Conservation (phyloP, 805 yeast species). For the Candida parachauliodes region DNA sequence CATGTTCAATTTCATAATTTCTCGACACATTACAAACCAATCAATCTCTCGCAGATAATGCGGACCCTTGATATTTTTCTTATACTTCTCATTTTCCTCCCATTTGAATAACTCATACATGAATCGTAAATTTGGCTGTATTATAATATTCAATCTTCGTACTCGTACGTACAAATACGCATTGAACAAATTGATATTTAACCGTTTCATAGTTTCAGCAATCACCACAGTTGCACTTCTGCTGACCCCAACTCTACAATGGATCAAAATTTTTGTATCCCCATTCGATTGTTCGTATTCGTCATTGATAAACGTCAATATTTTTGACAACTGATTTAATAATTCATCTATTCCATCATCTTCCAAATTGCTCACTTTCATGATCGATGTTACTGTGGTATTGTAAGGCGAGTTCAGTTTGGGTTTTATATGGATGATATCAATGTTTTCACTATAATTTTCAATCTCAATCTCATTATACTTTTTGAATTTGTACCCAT, state of each 20-base stretch:
- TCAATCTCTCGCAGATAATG: conserved; percentile 59
- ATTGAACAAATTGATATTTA: conserved; percentile 60
- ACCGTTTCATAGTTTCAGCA: conserved; percentile 86
- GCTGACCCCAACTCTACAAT: conserved; percentile 94
- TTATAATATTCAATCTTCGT: conserved; percentile 82
- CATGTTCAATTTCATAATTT: conserved; percentile 71
- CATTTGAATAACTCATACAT: conserved; percentile 80
- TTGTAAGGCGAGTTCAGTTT: conserved; percentile 4
- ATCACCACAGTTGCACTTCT: conserved; percentile 94
- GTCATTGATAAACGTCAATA: conserved; percentile 61
- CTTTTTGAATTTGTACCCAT: conserved; percentile 25
- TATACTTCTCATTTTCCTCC: conserved; percentile 28
- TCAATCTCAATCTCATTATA: conserved; percentile 21
- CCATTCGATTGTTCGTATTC: conserved; percentile 21
- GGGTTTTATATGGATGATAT: conserved; percentile 25
- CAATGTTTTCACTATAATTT: conserved; percentile 24
- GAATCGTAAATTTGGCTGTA: conserved; percentile 88
- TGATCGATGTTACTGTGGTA: conserved; percentile 40
- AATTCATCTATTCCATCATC: conserved; percentile 91
- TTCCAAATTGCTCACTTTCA: conserved; percentile 70
- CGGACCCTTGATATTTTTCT: not conserved
- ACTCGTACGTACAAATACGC: conserved; percentile 91
- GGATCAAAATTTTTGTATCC: conserved; percentile 53
- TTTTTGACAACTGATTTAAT: conserved; percentile 54
- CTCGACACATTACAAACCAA: conserved; percentile 85